Evolutionary conservation across 441 rosid genomes (phyloP).

Genomic region (Gossypium lobatum): DNA sequence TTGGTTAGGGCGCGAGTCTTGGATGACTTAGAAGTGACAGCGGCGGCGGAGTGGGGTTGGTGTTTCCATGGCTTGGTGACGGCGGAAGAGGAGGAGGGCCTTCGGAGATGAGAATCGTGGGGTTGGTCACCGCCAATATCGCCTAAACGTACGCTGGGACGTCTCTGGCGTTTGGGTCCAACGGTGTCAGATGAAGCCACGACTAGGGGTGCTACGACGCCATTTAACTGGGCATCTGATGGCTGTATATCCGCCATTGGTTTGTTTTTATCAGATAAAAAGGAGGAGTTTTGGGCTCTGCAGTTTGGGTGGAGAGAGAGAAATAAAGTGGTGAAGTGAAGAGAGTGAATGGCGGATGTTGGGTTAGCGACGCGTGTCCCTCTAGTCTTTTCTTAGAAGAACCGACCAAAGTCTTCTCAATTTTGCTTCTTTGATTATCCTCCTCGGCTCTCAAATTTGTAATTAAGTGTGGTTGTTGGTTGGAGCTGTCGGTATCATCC

Average conservation of each 20-base stretch:
- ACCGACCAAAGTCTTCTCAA: background rate
- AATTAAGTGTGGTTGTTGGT: background rate
- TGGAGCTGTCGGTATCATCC: background rate
- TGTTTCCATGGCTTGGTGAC: constrained; percentile 33
- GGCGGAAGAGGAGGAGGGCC: constrained; percentile 19
- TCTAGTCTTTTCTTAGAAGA: background rate
- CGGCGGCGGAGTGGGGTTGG: constrained; percentile 12
- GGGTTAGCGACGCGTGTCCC: constrained; percentile 30
- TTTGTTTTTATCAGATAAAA: background rate
- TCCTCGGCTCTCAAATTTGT: background rate
- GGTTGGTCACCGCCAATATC: constrained; percentile 77
- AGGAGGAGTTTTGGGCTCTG: background rate
- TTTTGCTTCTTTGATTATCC: background rate
- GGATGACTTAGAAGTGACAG: constrained; percentile 31
- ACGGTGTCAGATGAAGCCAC: constrained; percentile 43
- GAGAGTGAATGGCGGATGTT: constrained; percentile 1
- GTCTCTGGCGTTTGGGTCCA: constrained; percentile 64
- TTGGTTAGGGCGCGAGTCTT: constrained; percentile 69
- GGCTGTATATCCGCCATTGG: constrained; percentile 48
- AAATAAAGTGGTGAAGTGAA: background rate
- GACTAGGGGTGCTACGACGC: constrained; percentile 25
- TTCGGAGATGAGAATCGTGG: constrained; percentile 42
- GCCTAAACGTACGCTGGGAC: constrained; percentile 85
- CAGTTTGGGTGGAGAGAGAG: background rate
- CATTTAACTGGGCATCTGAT: constrained; percentile 39